A percentile compares a stretch with the other conserved stretches of the same genome.
phyloP scores from a whole-genome alignment of 768 basidiomycete genomes.

The Lactifluus hygrophoroides region DNA sequence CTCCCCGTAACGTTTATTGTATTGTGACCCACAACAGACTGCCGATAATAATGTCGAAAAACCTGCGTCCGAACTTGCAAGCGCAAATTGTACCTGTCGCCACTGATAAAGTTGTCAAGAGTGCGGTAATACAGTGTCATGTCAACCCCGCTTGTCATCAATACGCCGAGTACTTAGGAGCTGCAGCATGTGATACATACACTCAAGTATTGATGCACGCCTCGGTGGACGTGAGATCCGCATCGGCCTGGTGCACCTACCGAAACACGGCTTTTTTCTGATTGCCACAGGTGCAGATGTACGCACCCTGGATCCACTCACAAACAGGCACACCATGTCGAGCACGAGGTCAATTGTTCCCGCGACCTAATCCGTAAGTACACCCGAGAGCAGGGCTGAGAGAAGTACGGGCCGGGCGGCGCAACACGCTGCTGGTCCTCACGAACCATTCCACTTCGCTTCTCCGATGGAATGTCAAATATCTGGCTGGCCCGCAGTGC shows the following conservation, averaged over 20 bases:
- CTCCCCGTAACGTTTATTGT: constrained; percentile 45
- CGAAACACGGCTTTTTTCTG: background rate
- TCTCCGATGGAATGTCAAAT: constrained; percentile 46
- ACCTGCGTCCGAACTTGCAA: too few species aligned
- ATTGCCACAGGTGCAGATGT: background rate
- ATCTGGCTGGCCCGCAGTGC: constrained; percentile 50
- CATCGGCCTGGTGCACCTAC: constrained; percentile 37
- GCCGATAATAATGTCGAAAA: background rate
- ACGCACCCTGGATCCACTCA: constrained; percentile 56
- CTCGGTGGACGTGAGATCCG: constrained; percentile 45
- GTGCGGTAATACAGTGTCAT: too few species aligned
- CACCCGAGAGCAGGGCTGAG: constrained; percentile 40
- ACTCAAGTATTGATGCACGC: constrained; percentile 56
- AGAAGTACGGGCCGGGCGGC: constrained; percentile 43
- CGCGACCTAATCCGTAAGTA: constrained; percentile 43
- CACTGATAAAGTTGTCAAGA: too few species aligned
- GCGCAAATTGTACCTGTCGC: too few species aligned
- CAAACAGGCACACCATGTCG: constrained; percentile 47
- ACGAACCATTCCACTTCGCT: constrained; percentile 55
- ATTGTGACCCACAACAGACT: constrained; percentile 49
- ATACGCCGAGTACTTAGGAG: constrained; percentile 44
- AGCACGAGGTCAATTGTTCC: constrained; percentile 42
- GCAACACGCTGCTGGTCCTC: constrained; percentile 58
- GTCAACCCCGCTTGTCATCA: constrained; percentile 39
- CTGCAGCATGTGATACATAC: background rate